phyloP scores from a whole-genome alignment of 2,329 filamentous ascomycete species.

The Annulohypoxylon truncatum region DNA sequence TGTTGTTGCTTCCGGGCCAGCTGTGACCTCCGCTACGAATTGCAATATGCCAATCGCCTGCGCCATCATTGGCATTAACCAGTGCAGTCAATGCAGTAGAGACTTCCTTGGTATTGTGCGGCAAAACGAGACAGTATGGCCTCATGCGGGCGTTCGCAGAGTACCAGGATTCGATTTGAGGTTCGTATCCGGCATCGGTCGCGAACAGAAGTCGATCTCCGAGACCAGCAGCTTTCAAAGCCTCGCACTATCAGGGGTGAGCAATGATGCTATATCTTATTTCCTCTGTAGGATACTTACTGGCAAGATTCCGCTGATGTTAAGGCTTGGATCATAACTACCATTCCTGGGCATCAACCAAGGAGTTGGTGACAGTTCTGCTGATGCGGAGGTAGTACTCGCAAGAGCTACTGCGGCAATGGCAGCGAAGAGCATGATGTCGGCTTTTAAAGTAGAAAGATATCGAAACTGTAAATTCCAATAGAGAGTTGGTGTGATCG shows the following conservation, averaged over 20 bases:
- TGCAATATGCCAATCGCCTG: conserved; percentile 55
- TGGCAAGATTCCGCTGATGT: conserved; percentile 25
- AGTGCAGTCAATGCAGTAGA: conserved; percentile 37
- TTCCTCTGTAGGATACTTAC: conserved; percentile 4
- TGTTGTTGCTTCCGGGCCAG: conserved; percentile 57
- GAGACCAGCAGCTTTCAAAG: conserved; percentile 40
- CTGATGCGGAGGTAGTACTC: background rate
- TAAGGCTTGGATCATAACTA: background rate
- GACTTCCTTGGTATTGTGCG: conserved; percentile 41
- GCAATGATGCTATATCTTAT: background rate
- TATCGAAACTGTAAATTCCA: background rate
- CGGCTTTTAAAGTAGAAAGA: background rate
- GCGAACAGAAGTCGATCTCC: conserved; percentile 41
- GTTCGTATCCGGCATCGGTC: conserved; percentile 38
- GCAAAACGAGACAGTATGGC: conserved; percentile 44
- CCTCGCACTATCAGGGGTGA: conserved; percentile 40
- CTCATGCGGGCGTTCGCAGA: conserved; percentile 39
- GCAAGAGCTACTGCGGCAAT: background rate
- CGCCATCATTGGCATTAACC: conserved; percentile 37
- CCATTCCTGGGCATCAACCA: conserved; percentile 5
- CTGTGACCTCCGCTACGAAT: conserved; percentile 64
- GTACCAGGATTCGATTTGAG: conserved; percentile 43
- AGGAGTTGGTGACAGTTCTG: conserved; percentile 1
- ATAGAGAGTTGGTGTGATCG: background rate
- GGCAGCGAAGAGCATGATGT: background rate